A percentile compares a stretch with the other conserved stretches of the same genome.
Evolutionary conservation across 257 asterid species (phyloP).

Genomic region (Galeopsis tetrahit): DNA sequence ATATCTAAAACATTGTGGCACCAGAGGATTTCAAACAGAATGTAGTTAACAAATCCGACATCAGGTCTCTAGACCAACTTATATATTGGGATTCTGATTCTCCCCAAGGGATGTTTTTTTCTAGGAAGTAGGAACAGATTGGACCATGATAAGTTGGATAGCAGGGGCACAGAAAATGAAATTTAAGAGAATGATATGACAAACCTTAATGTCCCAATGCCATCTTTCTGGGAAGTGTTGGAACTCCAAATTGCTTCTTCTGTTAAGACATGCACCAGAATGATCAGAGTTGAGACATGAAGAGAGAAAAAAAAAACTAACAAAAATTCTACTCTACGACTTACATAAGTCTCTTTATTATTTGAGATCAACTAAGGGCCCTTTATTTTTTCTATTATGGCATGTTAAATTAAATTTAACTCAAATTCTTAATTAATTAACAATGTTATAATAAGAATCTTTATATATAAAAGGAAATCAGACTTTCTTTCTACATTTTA

Average conservation of each 20-base stretch:
- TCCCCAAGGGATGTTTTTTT: no score
- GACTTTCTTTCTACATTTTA: no score
- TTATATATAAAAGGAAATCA: neutral
- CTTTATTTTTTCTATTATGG: neutral
- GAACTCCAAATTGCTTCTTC: no score
- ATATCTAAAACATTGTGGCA: conserved; percentile 3
- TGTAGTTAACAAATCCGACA: neutral
- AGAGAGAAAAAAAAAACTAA: conserved; percentile 27
- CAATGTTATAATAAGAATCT: neutral
- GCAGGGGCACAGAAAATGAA: neutral
- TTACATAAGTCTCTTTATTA: neutral
- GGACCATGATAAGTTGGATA: no score
- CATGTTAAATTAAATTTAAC: neutral
- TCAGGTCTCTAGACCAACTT: neutral
- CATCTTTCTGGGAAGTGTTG: no score
- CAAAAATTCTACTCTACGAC: neutral
- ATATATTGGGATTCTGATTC: neutral
- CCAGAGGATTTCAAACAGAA: neutral
- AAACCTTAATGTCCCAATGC: no score
- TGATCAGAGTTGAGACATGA: conserved; percentile 15
- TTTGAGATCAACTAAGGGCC: conserved; percentile 5
- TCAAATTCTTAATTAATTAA: conserved; percentile 4
- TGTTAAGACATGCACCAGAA: conserved; percentile 39
- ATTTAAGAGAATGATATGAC: neutral
- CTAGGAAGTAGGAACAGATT: no score